phyloP scores from a whole-genome alignment of 2,329 filamentous ascomycete species.

The Zasmidium cellare region DNA sequence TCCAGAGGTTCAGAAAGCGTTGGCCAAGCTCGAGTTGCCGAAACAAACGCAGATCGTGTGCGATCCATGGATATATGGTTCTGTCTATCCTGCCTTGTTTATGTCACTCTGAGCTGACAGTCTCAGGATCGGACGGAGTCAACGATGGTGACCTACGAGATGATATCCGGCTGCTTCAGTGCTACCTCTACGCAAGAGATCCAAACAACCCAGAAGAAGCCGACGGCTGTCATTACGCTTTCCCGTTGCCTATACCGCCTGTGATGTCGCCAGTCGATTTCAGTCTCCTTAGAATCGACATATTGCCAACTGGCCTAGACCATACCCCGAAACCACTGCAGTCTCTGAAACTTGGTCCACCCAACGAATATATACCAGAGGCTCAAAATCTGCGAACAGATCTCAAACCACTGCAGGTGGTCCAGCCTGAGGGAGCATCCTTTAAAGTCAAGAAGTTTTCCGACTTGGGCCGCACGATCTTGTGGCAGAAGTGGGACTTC shows the following conservation, averaged over 20 bases:
- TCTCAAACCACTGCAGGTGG: constrained; percentile 69
- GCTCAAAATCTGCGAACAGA: constrained; percentile 43
- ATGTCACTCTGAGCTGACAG: background rate
- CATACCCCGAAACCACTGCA: constrained; percentile 55
- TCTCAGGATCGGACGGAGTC: background rate
- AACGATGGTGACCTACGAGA: constrained; percentile 29
- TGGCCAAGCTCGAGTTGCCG: constrained; percentile 60
- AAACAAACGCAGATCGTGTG: constrained; percentile 57
- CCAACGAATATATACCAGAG: constrained; percentile 68
- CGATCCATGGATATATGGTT: constrained; percentile 71
- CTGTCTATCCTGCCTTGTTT: too few relatives aligned
- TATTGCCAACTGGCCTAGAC: constrained; percentile 66
- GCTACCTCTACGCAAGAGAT: constrained; percentile 67
- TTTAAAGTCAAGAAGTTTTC: constrained; percentile 54
- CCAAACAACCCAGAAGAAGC: constrained; percentile 58
- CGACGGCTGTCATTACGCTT: constrained; percentile 69
- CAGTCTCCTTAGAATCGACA: constrained; percentile 68
- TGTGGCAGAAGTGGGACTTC: constrained; percentile 62
- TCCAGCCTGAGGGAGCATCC: constrained; percentile 68
- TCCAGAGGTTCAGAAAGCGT: constrained; percentile 57
- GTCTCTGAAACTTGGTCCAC: constrained; percentile 59
- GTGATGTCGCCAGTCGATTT: constrained; percentile 64
- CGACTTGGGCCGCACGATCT: background rate
- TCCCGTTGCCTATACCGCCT: constrained; percentile 66
- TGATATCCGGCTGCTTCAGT: constrained; percentile 52